phyloP scores from a whole-genome alignment of 768 basidiomycete genomes.

The Suillus brevipes region DNA sequence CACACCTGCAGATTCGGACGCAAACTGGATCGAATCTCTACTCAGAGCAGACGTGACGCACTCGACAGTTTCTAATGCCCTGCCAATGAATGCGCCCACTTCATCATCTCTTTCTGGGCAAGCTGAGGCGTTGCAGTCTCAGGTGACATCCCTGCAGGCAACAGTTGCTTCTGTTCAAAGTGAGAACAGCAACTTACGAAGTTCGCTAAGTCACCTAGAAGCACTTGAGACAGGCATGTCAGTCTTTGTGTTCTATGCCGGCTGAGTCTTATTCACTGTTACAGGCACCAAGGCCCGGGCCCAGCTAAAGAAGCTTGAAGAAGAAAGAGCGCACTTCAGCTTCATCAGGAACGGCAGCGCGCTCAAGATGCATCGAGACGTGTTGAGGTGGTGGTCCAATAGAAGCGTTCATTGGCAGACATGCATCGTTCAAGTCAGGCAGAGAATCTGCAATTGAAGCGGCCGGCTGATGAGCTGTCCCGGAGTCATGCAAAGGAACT shows the following conservation, averaged over 20 bases:
- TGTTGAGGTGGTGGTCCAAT: slow-evolving; percentile 20
- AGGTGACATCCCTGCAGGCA: not conserved
- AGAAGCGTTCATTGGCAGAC: slow-evolving; percentile 26
- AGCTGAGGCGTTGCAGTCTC: not conserved
- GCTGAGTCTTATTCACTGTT: not conserved
- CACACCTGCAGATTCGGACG: slow-evolving; percentile 41
- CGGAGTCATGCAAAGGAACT: slow-evolving; percentile 8
- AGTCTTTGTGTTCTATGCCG: too few relatives aligned
- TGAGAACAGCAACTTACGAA: not conserved
- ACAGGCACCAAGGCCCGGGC: not conserved
- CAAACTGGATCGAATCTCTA: slow-evolving; percentile 64
- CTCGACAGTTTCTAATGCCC: slow-evolving; percentile 30
- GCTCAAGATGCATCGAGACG: slow-evolving; percentile 3
- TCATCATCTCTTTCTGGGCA: slow-evolving; percentile 16
- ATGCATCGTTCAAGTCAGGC: slow-evolving; percentile 13
- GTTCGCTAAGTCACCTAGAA: not conserved
- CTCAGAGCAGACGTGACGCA: slow-evolving; percentile 41
- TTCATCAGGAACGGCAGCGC: slow-evolving; percentile 18
- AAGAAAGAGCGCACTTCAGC: slow-evolving; percentile 24
- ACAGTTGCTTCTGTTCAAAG: not conserved
- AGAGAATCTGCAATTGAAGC: slow-evolving; percentile 20
- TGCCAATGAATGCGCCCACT: slow-evolving; percentile 31
- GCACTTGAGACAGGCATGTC: slow-evolving; percentile 23
- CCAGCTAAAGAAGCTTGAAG: slow-evolving; percentile 12
- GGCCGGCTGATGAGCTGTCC: slow-evolving; percentile 12